Evolutionary conservation across 1,284 basidiomycete genomes (phyloP).

Genomic region (Sphagnurus paluster): DNA sequence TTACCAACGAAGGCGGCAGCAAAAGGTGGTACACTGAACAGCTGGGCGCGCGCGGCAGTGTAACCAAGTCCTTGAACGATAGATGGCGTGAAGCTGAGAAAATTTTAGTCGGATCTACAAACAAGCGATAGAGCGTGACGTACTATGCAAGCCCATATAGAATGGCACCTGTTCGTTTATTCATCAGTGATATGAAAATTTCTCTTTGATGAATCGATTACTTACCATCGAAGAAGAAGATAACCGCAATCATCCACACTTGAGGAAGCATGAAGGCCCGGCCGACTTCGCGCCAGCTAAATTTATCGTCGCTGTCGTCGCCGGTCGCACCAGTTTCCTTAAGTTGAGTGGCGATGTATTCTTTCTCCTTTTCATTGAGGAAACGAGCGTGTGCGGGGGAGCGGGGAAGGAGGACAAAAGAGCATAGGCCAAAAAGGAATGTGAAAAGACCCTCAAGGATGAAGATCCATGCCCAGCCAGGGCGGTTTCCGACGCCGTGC

Average conservation of each 20-base stretch:
- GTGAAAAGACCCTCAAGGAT: constrained; percentile 31
- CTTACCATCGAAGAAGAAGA: constrained; percentile 38
- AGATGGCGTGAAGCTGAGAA: constrained; percentile 50
- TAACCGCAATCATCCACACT: constrained; percentile 35
- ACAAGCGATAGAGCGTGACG: constrained; percentile 11
- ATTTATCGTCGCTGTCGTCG: constrained; percentile 29
- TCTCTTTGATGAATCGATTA: constrained; percentile 28
- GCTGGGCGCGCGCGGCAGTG: constrained; percentile 41
- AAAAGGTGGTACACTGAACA: constrained; percentile 52
- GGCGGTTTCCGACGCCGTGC: constrained; percentile 44
- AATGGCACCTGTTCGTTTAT: constrained; percentile 26
- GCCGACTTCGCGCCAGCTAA: constrained; percentile 40
- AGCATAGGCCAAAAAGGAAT: constrained; percentile 35
- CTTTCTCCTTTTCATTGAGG: constrained; percentile 41
- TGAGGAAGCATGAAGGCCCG: constrained; percentile 37
- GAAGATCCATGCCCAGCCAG: constrained; percentile 41
- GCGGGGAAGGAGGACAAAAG: constrained; percentile 43
- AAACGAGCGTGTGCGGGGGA: constrained; percentile 46
- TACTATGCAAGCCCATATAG: constrained; percentile 41
- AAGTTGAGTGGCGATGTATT: constrained; percentile 33
- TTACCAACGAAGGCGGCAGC: constrained; percentile 42
- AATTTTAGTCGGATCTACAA: neutral
- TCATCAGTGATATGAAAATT: constrained; percentile 18
- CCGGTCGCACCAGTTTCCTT: constrained; percentile 35
- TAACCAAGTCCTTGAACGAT: constrained; percentile 49